Evolutionary conservation across 345 rosid species (phyloP).

Genomic region (Lepidium didymum): DNA sequence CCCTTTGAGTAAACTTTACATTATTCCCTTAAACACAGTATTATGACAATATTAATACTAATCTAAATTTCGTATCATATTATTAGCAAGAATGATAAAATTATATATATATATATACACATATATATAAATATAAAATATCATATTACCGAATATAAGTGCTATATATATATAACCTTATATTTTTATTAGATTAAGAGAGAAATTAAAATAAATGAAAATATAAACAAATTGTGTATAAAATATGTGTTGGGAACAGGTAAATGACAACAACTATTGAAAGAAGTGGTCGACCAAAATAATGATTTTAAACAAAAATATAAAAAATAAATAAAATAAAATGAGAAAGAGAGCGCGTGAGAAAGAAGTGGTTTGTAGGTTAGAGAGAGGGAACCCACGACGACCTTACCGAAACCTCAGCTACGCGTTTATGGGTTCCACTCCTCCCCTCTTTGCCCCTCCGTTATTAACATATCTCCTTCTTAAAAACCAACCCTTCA

Average conservation of each 20-base stretch:
- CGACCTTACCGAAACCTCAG: constrained; percentile 5
- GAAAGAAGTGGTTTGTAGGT: neutral
- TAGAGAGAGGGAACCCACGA: constrained; percentile 25
- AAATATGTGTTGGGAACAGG: constrained; percentile 14
- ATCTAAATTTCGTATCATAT: neutral
- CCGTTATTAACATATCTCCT: neutral
- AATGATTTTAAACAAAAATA: neutral
- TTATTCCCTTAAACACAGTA: neutral
- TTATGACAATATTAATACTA: neutral
- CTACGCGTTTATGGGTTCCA: constrained; percentile 23
- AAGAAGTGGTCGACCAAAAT: constrained; percentile 23
- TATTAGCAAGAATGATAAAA: neutral
- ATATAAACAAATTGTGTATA: neutral
- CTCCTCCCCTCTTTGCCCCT: neutral
- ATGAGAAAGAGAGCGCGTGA: constrained; percentile 23
- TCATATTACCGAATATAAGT: neutral
- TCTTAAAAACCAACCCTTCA: neutral
- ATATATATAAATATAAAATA: too few species aligned
- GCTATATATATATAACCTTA: too few species aligned
- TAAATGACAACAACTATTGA: constrained; percentile 18
- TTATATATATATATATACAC: neutral
- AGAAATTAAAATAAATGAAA: neutral
- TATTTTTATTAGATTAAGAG: too few species aligned
- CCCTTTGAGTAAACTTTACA: constrained; percentile 5
- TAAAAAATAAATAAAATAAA: too few species aligned